Conservation (phyloP, 306 rosid genomes). For the Inga oerstediana region DNA sequence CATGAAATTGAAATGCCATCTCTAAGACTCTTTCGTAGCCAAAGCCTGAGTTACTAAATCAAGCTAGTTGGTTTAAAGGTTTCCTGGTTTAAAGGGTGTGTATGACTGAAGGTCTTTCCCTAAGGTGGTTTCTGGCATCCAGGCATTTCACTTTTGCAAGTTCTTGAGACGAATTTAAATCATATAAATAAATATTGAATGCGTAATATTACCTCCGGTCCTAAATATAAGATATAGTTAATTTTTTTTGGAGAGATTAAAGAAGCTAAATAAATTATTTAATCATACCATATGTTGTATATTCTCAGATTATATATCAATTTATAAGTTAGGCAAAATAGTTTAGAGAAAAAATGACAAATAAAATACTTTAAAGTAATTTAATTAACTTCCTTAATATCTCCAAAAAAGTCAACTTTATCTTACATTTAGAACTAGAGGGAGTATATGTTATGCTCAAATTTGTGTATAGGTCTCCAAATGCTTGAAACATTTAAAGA, state of each 20-base stretch:
- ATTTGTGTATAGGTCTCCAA: background rate
- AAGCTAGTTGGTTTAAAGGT: background rate
- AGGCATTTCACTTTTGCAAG: background rate
- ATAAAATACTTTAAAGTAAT: too few relatives aligned
- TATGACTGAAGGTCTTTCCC: background rate
- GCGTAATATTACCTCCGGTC: background rate
- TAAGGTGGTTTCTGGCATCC: background rate
- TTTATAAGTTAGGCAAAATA: too few relatives aligned
- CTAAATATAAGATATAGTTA: too few relatives aligned
- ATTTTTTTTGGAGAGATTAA: too few relatives aligned
- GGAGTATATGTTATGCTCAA: background rate
- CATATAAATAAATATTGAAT: background rate
- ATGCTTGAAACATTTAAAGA: background rate
- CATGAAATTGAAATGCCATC: constrained; percentile 3
- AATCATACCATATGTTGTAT: too few relatives aligned
- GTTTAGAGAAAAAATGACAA: too few relatives aligned
- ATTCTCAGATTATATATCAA: too few relatives aligned
- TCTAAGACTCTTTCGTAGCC: background rate
- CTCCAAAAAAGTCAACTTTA: too few relatives aligned
- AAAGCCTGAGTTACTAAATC: background rate
- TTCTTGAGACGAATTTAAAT: background rate
- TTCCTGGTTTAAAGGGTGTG: background rate
- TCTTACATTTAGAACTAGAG: too few relatives aligned
- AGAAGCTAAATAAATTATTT: too few relatives aligned
- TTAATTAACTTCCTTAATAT: too few relatives aligned